phyloP scores from a whole-genome alignment of 108 stramenopile genomes.

The Chaetoceros muelleri region DNA sequence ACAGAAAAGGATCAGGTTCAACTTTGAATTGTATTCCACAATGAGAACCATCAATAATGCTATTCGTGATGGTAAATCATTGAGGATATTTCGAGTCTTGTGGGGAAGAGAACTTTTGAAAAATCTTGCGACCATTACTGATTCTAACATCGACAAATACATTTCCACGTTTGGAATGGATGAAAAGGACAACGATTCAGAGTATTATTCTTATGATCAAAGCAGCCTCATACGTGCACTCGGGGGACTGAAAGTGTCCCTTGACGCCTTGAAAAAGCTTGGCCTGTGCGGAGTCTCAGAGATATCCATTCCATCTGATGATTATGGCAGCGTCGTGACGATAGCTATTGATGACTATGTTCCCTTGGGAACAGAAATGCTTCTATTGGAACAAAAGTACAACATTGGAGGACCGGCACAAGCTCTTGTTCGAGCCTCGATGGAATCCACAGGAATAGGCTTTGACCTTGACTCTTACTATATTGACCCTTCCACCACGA shows the following conservation, averaged over 20 bases:
- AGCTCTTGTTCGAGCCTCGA: constrained; percentile 21
- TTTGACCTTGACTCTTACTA: constrained; percentile 37
- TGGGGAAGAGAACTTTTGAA: constrained; percentile 33
- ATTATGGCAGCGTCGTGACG: constrained; percentile 51
- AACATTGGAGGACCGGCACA: constrained; percentile 25
- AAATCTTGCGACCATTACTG: constrained; percentile 18
- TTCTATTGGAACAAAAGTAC: constrained; percentile 31
- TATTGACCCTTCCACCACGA: constrained; percentile 51
- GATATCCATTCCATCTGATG: constrained; percentile 48
- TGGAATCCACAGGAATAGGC: constrained; percentile 27
- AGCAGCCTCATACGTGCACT: constrained; percentile 30
- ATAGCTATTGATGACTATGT: constrained; percentile 47
- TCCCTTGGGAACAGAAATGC: constrained; percentile 32
- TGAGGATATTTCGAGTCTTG: constrained; percentile 21
- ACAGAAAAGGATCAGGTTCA: constrained; percentile 24
- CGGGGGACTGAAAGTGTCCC: constrained; percentile 18
- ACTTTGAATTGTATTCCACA: constrained; percentile 27
- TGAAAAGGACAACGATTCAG: constrained; percentile 21
- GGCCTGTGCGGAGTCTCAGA: constrained; percentile 34
- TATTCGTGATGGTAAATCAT: constrained; percentile 12
- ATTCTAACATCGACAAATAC: constrained; percentile 24
- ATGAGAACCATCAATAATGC: constrained; percentile 29
- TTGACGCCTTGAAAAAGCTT: constrained; percentile 22
- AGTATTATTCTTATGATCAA: constrained; percentile 43
- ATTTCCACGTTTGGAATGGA: constrained; percentile 39